Evolutionary conservation across 176 grass and related monocot species (phyloP).

Genomic region (Lolium rigidum): DNA sequence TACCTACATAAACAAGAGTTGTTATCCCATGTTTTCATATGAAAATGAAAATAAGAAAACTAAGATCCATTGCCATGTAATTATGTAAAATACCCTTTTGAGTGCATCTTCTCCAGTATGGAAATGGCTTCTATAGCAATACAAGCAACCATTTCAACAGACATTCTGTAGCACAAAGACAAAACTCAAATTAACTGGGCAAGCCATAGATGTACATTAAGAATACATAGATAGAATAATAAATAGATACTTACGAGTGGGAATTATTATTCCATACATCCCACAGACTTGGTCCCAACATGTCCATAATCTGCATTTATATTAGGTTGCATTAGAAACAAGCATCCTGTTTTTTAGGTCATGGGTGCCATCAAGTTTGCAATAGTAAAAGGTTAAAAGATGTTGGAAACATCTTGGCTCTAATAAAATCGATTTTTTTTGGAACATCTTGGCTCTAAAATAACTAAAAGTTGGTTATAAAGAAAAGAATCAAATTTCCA

Average conservation of each 20-base stretch:
- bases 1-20: constrained; percentile 65
- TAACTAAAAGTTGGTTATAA: constrained; percentile 36
- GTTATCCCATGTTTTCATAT: constrained; percentile 20
- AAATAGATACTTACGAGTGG: constrained; percentile 67
- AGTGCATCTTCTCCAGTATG: constrained; percentile 91
- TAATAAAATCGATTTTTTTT: too few species aligned
- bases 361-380: constrained; percentile 29
- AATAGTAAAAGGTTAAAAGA: constrained; percentile 20
- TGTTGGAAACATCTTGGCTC: neutral
- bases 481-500: neutral
- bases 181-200: constrained; percentile 10
- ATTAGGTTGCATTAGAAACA: constrained; percentile 30
- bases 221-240: constrained; percentile 4
- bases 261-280: constrained; percentile 98
- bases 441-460: neutral
- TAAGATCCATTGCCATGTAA: constrained; percentile 19
- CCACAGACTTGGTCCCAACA: constrained; percentile 94
- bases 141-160: constrained; percentile 97
- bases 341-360: constrained; percentile 13
- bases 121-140: constrained; percentile 98
- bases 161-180: constrained; percentile 65
- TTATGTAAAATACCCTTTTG: constrained; percentile 68
- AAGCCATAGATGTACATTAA: constrained; percentile 26
- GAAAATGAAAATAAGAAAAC: constrained; percentile 33
- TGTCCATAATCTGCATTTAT: constrained; percentile 84